phyloP scores from a whole-genome alignment of 1,139 yeast genomes.

The Candida tetrigidarum region DNA sequence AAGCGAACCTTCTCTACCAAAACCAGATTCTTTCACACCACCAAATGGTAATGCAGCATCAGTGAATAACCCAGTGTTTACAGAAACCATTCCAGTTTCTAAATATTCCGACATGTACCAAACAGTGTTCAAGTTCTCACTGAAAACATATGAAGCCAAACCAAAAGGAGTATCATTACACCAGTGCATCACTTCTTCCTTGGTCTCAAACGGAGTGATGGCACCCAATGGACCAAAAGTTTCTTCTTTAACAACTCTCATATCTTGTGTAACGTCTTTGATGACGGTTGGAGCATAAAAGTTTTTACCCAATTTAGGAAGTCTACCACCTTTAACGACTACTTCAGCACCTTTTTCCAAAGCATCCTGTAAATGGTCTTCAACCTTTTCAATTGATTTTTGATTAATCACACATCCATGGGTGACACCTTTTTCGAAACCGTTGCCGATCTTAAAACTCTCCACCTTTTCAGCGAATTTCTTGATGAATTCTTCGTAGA shows the following conservation, averaged over 20 bases:
- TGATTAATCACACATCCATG: slow-evolving; percentile 51
- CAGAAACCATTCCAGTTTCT: slow-evolving; percentile 52
- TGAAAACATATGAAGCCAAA: slow-evolving; percentile 48
- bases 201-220: slow-evolving; percentile 40
- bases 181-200: slow-evolving; percentile 41
- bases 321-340: slow-evolving; percentile 48
- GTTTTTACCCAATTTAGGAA: slow-evolving; percentile 42
- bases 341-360: slow-evolving; percentile 44
- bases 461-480: slow-evolving; percentile 38
- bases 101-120: slow-evolving; percentile 51
- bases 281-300: slow-evolving; percentile 47
- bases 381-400: slow-evolving; percentile 43
- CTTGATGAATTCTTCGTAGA: slow-evolving; percentile 61
- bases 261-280: slow-evolving; percentile 41
- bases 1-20: slow-evolving; percentile 55
- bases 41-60: slow-evolving; percentile 56
- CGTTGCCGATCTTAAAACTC: slow-evolving; percentile 45
- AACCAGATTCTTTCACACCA: slow-evolving; percentile 53
- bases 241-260: slow-evolving; percentile 46
- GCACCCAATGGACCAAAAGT: slow-evolving; percentile 55
- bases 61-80: slow-evolving; percentile 48
- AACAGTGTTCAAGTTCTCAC: slow-evolving; percentile 54
- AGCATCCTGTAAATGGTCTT: slow-evolving; percentile 46
- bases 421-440: slow-evolving; percentile 45
- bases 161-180: slow-evolving; percentile 49